Evolutionary conservation across 148 eudicot genomes (phyloP).

Genomic region (Fallopia convolvulus): DNA sequence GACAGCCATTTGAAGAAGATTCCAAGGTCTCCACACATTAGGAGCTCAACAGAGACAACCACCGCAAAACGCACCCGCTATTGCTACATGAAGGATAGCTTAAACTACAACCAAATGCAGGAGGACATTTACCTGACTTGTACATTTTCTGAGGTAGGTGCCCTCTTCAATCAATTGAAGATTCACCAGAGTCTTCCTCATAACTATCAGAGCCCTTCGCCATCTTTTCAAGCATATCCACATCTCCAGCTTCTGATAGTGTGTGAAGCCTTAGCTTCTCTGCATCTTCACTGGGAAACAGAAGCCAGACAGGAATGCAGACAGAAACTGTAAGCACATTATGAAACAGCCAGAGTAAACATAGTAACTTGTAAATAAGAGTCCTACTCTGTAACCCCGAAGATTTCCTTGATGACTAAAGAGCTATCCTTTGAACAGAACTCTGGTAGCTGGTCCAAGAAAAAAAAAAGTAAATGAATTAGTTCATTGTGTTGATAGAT

Average conservation of each 20-base stretch:
- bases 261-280: constrained; percentile 68
- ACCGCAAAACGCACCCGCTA: too few relatives aligned
- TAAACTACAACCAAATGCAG: too few relatives aligned
- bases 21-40: neutral
- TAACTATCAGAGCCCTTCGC: constrained; percentile 35
- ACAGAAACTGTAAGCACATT: neutral
- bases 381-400: constrained; percentile 91
- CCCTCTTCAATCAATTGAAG: neutral
- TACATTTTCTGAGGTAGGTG: too few relatives aligned
- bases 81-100: too few relatives aligned
- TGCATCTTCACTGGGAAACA: constrained; percentile 65
- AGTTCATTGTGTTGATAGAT: neutral
- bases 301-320: neutral
- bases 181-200: constrained; percentile 30
- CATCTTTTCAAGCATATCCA: constrained; percentile 74
- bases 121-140: too few relatives aligned
- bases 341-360: neutral
- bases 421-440: constrained; percentile 78
- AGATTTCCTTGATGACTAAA: constrained; percentile 71
- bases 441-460: constrained; percentile 58
- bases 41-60: too few relatives aligned
- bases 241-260: constrained; percentile 57
- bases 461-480: constrained; percentile 9
- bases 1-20: neutral
- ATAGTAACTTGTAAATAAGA: constrained; percentile 2